These are phyloP conservation scores for Panus rudis DNA, from an alignment of 768 basidiomycete genomes.

Conservation along the genomic window DNA sequence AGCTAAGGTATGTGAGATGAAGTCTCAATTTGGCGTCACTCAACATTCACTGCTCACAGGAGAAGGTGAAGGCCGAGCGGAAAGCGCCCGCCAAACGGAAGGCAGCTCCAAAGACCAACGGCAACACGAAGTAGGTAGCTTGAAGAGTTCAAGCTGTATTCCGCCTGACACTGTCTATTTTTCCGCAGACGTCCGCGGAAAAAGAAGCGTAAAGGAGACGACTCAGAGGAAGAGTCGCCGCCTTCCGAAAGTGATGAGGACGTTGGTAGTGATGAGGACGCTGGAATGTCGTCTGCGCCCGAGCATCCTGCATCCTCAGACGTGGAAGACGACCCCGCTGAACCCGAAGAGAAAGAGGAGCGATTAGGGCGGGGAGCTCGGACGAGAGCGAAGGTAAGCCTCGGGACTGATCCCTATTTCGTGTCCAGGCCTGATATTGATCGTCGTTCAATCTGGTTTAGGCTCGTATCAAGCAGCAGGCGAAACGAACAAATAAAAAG, in stretches of 20 bases:
- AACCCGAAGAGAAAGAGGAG: neutral
- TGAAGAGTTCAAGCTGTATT: conserved; percentile 7
- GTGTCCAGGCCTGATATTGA: neutral
- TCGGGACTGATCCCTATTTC: neutral
- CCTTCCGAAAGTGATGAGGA: conserved; percentile 10
- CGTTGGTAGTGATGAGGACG: conserved; percentile 15
- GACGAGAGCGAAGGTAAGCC: neutral
- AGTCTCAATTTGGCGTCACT: conserved; percentile 5
- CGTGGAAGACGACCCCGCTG: neutral
- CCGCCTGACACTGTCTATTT: neutral
- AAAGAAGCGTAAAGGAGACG: conserved; percentile 19
- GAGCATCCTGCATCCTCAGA: conserved; percentile 10
- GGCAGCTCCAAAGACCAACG: conserved; percentile 37
- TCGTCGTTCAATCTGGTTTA: too few relatives aligned
- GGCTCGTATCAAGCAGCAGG: neutral
- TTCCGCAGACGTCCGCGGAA: conserved; percentile 17
- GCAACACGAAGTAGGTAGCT: conserved; percentile 47
- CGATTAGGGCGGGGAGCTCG: neutral
- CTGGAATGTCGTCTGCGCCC: conserved; percentile 11
- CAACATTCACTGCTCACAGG: conserved; percentile 14
- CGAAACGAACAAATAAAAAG: neutral
- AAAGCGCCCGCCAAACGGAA: conserved; percentile 30
- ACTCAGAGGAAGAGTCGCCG: conserved; percentile 16
- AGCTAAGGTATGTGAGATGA: conserved; percentile 12
- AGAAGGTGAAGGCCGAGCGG: conserved; percentile 48